Percentiles rank a stretch among this genome's conserved stretches.
These are phyloP conservation scores for Daedaleopsis nitida DNA, from an alignment of 768 basidiomycete genomes.

Conservation along the genomic window DNA sequence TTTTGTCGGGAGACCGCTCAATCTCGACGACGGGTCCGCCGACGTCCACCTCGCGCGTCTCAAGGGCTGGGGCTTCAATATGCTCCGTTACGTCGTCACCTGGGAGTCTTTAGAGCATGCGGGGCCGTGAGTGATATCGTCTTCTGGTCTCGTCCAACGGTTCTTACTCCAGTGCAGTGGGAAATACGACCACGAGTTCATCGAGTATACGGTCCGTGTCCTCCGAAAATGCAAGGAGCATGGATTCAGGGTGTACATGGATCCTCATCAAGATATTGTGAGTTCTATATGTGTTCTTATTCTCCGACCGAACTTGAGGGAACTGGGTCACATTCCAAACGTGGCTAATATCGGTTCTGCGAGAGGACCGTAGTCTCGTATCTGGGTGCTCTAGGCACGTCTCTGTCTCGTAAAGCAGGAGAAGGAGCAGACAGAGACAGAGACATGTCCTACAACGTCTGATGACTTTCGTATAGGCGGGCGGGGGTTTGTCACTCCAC, in stretches of 20 bases:
- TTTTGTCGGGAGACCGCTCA: constrained; percentile 79
- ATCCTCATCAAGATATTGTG: constrained; percentile 95
- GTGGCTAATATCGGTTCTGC: no score
- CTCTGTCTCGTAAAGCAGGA: neutral
- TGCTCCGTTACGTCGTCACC: constrained; percentile 79
- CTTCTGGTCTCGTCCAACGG: neutral
- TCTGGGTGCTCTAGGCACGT: no score
- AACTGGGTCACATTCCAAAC: no score
- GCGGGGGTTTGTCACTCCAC: no score
- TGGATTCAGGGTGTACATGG: constrained; percentile 90
- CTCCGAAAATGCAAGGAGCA: constrained; percentile 90
- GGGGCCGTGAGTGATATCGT: constrained; percentile 79
- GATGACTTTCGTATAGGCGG: no score
- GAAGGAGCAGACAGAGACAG: no score
- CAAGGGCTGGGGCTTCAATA: constrained; percentile 91
- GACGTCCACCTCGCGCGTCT: constrained; percentile 87
- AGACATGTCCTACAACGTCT: neutral
- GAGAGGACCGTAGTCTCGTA: no score
- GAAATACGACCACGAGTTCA: constrained; percentile 86
- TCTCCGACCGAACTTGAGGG: no score
- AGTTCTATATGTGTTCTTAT: neutral
- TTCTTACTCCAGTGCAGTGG: constrained; percentile 51
- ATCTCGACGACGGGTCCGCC: constrained; percentile 82
- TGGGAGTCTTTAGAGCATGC: constrained; percentile 96
- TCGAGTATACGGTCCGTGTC: constrained; percentile 87